Base-by-base conservation (phyloP, 352 stramenopile genomes). In the Bremia lactucae region DNA sequence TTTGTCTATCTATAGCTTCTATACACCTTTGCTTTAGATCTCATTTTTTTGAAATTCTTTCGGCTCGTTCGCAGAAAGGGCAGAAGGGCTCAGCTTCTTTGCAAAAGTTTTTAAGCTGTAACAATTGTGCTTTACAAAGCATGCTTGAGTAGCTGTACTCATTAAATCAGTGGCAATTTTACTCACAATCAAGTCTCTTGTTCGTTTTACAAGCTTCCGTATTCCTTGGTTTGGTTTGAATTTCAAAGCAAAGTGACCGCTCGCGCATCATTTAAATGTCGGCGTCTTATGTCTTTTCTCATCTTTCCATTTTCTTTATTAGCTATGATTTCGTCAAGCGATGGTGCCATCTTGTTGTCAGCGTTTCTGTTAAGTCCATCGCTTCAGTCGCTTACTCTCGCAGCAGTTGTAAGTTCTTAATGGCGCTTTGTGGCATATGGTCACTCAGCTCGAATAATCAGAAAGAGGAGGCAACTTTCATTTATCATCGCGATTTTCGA, bases 381-480 rank as follows among this genome's bases (percentile, higher is more conserved):
- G n/a, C n/a, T n/a, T n/a, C n/a, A n/a, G n/a, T n/a, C n/a, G n/a
- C n/a, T n/a, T n/a, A n/a, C n/a, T n/a, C n/a, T 48, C 7, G 11
- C 14, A 4, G 7, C 8, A 19, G 9, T 29, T 38, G 42, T 2
- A 35, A 33, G 7, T 42, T 38, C 21, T 51, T 48, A 14, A 15
- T 31, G 42, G 31, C 36, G 18, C 13, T 24, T 42, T 39, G 35
- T 9, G 59, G 47, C 13, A 68, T 42, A 26, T 62, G 45, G 15
- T 28, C n/a, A 24, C 42, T 47, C 23, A 68, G 45, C 11, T 64
- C 8, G 51, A 58, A 36, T 62, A 66, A 0, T 55, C 60, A n/a
- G 31, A 15, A 26, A 68, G 40, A 14, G 49, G 42, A 24, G 45
- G 49, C 20, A 68, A 37, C 25, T 35, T 65, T 6, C 28, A 26